Evolutionary conservation across 805 yeast genomes (phyloP), one percentile per base, ranked within the genome.

Genomic region (Candida chilensis): DNA sequence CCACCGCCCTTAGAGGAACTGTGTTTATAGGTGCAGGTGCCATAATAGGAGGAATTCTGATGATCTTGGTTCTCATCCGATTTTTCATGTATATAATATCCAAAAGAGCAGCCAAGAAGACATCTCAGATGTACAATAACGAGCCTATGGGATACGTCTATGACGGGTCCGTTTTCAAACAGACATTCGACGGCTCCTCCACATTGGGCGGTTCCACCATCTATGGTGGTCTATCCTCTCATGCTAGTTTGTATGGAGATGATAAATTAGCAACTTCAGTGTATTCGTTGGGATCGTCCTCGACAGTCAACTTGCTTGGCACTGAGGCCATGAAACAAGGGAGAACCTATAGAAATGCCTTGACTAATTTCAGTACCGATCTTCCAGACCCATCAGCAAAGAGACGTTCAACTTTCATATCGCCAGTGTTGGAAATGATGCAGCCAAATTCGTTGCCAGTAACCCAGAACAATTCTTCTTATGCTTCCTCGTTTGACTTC

Each of bases 371-470:
- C 33, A 35, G 32, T 22, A 33, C 43, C 3, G 13, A 24, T 24
- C 8, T 24, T 9, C 10, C 26, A 24, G 16, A 13, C 13, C 5
- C 8, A 8, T 10, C 8, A 10, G 17, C 17, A 26, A 47, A 55
- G 14, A 44, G 74, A 36, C 49, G 52, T 8, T 67, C 75, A 4
- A 54, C 71, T 67, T 69, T 67, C 35, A 55, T 71, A 13, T 68
- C 75, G 16, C 78, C 78, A 2, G 68, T 72, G 4, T 59, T 60
- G 36, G 54, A 66, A 33, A 38, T 64, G 24, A 48, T 50, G 49
- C 34, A 19, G 21, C 10, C 21, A 19, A 46, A 27, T 32, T 37
- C 27, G 41, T 41, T 16, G 31, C 31, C 5, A 29, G 32, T 16
- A 38, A 38, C 27, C 24, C 21, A 19, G 11, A 19, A 9, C 8